Base-by-base conservation (phyloP, 495 filamentous ascomycete species). In the Aspergillus bridgeri region DNA sequence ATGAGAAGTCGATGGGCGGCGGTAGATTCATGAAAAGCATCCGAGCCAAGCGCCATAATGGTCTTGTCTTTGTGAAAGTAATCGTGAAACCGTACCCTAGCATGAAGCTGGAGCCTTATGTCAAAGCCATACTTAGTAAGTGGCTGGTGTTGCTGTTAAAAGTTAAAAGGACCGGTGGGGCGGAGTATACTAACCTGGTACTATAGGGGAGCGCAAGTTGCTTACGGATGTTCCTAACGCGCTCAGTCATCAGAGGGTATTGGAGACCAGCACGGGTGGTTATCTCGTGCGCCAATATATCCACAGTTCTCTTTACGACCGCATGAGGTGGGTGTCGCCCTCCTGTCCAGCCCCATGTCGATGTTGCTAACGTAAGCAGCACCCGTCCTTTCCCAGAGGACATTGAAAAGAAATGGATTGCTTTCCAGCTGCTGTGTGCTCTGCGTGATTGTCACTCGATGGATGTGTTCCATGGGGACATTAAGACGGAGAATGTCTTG, bases 21-120 rank as follows among this genome's bases (percentile, higher is more conserved):
- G 92, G 91, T n/a, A 84, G 94, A 25, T 97, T 99, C 67, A 93
- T 98, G 86, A 98, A 98, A 74, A 93, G 88, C 61, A 92, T 98
- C 60, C 84, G 92, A 58, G 95, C 95, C 18, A 80, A 91, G 49
- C 88, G 95, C 68, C 86, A 86, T 48, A 88, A 96, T 80, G 94
- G 95, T 48, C 75, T 96, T 18, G 92, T 94, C 20, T 86, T 97
- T 53, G 90, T 92, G 65, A 98, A 97, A 75, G 86, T 96, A 15
- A 87, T 96, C 54, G 88, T 96, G 75, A 99, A 98, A 69, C 91
- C 93, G 15, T 95, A 81, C 61, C 73, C 85, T 13, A 82, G 83
- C 54, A 83, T 95, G 80, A 81, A 88, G 48, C 78, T 97, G 60
- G 86, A 87, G 57, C 78, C 83, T 61, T 93, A 96, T 70, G 85